phyloP scores from a whole-genome alignment of 2,329 filamentous ascomycete genomes.

The Colletotrichum sp. region DNA sequence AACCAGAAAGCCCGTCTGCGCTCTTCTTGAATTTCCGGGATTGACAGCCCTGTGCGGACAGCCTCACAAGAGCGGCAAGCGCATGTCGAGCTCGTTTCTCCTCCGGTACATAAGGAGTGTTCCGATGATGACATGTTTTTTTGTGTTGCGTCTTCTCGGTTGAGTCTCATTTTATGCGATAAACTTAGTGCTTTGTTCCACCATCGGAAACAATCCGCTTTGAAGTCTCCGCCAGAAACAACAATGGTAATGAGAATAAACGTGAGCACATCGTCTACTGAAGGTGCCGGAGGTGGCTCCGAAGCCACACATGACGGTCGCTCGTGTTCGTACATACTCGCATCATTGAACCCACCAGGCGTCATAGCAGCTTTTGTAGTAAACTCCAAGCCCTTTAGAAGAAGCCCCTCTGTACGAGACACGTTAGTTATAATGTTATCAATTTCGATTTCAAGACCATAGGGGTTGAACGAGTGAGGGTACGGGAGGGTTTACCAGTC shows the following conservation, averaged over 20 bases:
- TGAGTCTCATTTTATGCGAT: conserved; percentile 27
- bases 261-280: conserved; percentile 48
- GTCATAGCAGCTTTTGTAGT: neutral
- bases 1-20: conserved; percentile 53
- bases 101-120: neutral
- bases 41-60: neutral
- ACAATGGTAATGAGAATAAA: conserved; percentile 49
- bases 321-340: neutral
- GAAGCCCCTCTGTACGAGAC: neutral
- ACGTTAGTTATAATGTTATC: neutral
- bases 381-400: neutral
- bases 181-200: conserved; percentile 48
- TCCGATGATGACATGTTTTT: neutral
- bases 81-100: neutral
- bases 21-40: conserved; percentile 39
- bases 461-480: neutral
- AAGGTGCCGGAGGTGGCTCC: neutral
- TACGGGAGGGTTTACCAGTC: neutral
- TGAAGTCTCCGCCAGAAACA: conserved; percentile 53
- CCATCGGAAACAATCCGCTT: conserved; percentile 52
- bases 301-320: neutral
- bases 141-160: neutral
- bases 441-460: neutral
- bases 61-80: neutral
- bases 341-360: neutral